phyloP scores from a whole-genome alignment of 2,329 filamentous ascomycete genomes.

The Penicillium nordicum region DNA sequence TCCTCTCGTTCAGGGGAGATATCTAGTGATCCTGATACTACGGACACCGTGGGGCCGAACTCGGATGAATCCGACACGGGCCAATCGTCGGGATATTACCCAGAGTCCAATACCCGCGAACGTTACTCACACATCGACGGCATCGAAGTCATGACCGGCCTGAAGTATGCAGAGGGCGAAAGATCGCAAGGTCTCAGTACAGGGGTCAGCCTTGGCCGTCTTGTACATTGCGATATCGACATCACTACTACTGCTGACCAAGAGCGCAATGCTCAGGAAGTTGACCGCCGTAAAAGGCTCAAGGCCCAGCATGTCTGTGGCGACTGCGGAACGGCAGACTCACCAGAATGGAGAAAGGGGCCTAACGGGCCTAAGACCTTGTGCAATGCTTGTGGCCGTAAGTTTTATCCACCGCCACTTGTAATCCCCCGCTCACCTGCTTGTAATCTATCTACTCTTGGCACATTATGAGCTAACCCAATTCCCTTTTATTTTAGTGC shows the following conservation, averaged over 20 bases:
- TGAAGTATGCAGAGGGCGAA: constrained; percentile 85
- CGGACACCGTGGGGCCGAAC: constrained; percentile 31
- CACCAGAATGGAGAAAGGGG: constrained; percentile 93
- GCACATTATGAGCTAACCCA: not conserved
- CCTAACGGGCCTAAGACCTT: constrained; percentile 89
- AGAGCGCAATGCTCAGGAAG: constrained; percentile 50
- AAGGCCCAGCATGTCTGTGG: constrained; percentile 96
- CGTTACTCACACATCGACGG: constrained; percentile 73
- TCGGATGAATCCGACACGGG: constrained; percentile 40
- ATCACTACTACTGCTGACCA: constrained; percentile 75
- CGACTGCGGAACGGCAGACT: constrained; percentile 91
- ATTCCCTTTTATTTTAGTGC: constrained; percentile 38
- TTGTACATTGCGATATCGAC: constrained; percentile 81
- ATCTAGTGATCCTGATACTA: constrained; percentile 20
- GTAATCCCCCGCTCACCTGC: not conserved
- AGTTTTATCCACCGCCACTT: constrained; percentile 31
- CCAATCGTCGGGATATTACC: constrained; percentile 68
- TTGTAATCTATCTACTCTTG: not conserved
- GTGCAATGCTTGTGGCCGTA: constrained; percentile 90
- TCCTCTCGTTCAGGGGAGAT: not conserved
- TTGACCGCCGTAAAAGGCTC: constrained; percentile 80
- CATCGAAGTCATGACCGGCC: constrained; percentile 88
- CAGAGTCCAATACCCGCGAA: constrained; percentile 84
- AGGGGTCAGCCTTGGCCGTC: constrained; percentile 72
- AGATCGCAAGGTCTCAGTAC: constrained; percentile 84